Conservation (phyloP, 495 filamentous ascomycete genomes). For the Xanthoparmelia taractica region DNA sequence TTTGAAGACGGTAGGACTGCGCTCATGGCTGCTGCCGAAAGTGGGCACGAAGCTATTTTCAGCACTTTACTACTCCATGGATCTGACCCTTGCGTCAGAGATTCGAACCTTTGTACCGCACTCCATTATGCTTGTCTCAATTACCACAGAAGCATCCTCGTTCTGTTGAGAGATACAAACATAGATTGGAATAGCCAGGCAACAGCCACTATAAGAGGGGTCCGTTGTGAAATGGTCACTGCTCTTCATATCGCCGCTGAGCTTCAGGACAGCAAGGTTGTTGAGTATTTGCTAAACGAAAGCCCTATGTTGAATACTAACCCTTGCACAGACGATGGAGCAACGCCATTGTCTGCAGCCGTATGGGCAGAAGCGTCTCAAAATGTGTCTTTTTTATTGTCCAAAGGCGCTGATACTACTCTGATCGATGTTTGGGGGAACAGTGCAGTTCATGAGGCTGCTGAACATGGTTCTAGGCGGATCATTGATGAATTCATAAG, state of each 20-base stretch:
- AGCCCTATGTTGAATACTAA: background rate
- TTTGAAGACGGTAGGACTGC: background rate
- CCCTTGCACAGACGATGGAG: background rate
- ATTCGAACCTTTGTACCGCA: background rate
- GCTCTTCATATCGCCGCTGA: constrained; percentile 16
- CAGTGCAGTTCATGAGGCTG: background rate
- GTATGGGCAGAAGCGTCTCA: background rate
- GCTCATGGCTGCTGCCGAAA: constrained; percentile 3
- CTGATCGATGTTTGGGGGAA: too few relatives aligned
- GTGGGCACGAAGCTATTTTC: background rate
- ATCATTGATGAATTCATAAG: too few relatives aligned
- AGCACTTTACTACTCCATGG: background rate
- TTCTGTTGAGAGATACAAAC: background rate
- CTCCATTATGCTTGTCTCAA: background rate
- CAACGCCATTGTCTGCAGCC: constrained; percentile 1
- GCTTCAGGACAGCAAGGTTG: background rate
- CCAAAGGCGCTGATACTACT: background rate
- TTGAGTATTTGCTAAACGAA: constrained; percentile 4
- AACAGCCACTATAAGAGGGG: background rate
- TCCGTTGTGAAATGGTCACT: background rate
- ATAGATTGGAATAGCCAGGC: constrained; percentile 7
- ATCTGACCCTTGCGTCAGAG: background rate
- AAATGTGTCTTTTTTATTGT: constrained; percentile 5
- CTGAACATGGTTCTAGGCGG: background rate
- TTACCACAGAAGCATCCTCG: background rate